Evolutionary conservation across 768 basidiomycete genomes (phyloP), one percentile per base, ranked within the genome.

Genomic region (Trametes cubensis): DNA sequence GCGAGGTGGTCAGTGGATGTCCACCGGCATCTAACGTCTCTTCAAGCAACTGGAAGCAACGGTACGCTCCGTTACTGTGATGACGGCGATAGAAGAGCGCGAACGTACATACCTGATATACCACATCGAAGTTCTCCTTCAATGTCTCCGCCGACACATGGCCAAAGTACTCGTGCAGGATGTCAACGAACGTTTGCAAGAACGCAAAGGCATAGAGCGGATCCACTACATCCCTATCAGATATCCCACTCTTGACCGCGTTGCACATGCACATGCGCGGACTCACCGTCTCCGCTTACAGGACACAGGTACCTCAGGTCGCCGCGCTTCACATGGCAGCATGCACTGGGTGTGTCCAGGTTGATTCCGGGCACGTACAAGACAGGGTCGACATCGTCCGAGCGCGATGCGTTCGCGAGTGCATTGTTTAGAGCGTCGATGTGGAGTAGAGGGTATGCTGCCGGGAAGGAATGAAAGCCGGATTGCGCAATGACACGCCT

Each of bases 21-120:
- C 95, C 95, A 13, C 93, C 90, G 10, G 94, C 87, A 71, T 96
- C 95, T 26, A 98, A 78, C n/a, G 92, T 95, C 76, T 98, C 95
- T 76, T 96, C 95, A 30, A 97, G 82, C 18, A 98, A 84, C 92
- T 95, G 25, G 10, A 47, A 47, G 46, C 34, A 66, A 13, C 41
- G 39, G 30, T n/a, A 25, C n/a, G n/a, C 8, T 14, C 42, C 34
- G 11, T 34, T 17, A 14, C 3, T 21, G 11, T 41, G 28, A n/a
- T 23, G 28, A 23, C 30, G 10, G 34, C 30, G 20, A 39, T 30
- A 6, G 18, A 21, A 44, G 28, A 15, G 28, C 3, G 20, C 5
- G 38, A 7, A 23, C 30, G 25, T 4, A 63, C 83, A 25, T 64
- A 91, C 94, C 80, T 96, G 95, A 70, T 98, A 96, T 7, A 97